A percentile compares a stretch with the other conserved stretches of the same genome.
These are phyloP conservation scores for Corymbia citriodora DNA, from an alignment of 441 rosid species.

Conservation along the genomic window DNA sequence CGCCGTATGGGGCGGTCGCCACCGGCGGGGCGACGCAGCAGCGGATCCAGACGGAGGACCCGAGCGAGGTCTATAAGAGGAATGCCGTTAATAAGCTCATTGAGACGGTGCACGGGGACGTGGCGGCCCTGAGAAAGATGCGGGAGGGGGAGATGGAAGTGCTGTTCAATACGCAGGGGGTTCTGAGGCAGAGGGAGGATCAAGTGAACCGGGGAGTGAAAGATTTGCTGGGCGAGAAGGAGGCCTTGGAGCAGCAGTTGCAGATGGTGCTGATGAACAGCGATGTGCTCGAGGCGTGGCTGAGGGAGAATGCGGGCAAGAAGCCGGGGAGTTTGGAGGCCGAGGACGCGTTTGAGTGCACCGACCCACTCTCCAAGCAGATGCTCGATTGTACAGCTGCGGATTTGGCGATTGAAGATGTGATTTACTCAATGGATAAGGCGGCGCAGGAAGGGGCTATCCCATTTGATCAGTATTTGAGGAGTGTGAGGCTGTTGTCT, in stretches of 20 bases:
- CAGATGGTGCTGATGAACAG: constrained; percentile 85
- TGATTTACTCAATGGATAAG: constrained; percentile 70
- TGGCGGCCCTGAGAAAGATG: constrained; percentile 53
- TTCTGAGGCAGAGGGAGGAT: constrained; percentile 65
- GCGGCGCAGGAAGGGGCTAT: constrained; percentile 74
- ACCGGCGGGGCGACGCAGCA: constrained; percentile 18
- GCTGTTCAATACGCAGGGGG: constrained; percentile 56
- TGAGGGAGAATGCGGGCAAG: constrained; percentile 63
- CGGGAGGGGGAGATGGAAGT: constrained; percentile 86
- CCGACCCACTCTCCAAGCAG: constrained; percentile 66
- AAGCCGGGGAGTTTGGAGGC: constrained; percentile 30
- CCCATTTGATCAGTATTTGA: constrained; percentile 82
- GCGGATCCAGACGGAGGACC: constrained; percentile 54
- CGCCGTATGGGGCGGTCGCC: constrained; percentile 31
- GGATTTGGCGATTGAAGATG: constrained; percentile 90
- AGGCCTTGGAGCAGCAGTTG: constrained; percentile 75
- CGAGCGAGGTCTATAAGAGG: constrained; percentile 59
- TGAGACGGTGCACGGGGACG: constrained; percentile 65
- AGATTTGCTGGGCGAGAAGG: constrained; percentile 80
- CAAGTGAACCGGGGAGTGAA: constrained; percentile 53
- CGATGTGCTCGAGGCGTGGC: constrained; percentile 66
- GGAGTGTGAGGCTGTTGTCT: constrained; percentile 79
- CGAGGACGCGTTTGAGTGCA: constrained; percentile 56
- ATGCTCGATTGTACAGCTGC: constrained; percentile 70
- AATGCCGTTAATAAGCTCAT: constrained; percentile 72